phyloP scores from a whole-genome alignment of 1,139 yeast genomes.

The Saccharomycopsis crataegensis region DNA sequence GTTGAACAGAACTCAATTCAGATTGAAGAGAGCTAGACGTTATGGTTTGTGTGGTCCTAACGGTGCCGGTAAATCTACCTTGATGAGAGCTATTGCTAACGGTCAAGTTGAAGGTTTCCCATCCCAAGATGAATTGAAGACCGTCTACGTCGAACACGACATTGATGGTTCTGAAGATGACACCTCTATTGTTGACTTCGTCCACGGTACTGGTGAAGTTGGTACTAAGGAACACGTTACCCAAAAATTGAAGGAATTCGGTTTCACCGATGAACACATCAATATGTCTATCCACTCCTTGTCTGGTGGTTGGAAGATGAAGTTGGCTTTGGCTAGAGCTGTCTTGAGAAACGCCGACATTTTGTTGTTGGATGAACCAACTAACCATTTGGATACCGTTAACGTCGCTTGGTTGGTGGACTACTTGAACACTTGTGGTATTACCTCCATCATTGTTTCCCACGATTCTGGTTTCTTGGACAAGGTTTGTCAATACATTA shows the following conservation, averaged over 20 bases:
- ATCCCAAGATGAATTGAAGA: conserved; percentile 95
- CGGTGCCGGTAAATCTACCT: conserved; percentile 99
- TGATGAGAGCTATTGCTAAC: conserved; percentile 99
- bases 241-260: conserved; percentile 76
- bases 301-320: conserved; percentile 99
- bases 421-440: conserved; percentile 96
- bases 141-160: conserved; percentile 99
- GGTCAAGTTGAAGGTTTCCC: conserved; percentile 99
- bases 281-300: conserved; percentile 86
- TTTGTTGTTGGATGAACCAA: conserved; percentile 97
- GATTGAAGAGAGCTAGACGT: conserved; percentile 99
- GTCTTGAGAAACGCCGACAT: conserved; percentile 98
- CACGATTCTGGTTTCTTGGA: conserved; percentile 99
- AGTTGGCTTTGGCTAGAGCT: conserved; percentile 98
- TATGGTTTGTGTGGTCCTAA: conserved; percentile 99
- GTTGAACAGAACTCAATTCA: conserved; percentile 97
- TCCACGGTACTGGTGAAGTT: conserved; percentile 73
- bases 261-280: conserved; percentile 65
- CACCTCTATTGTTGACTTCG: conserved; percentile 87
- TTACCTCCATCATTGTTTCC: conserved; percentile 95
- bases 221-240: conserved; percentile 67
- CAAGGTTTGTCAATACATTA: conserved; percentile 94
- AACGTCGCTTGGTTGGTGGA: conserved; percentile 99
- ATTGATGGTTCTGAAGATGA: conserved; percentile 95
- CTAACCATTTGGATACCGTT: conserved; percentile 99